phyloP scores from a whole-genome alignment of 2,329 filamentous ascomycete species.

The Cladosporium colombiae region DNA sequence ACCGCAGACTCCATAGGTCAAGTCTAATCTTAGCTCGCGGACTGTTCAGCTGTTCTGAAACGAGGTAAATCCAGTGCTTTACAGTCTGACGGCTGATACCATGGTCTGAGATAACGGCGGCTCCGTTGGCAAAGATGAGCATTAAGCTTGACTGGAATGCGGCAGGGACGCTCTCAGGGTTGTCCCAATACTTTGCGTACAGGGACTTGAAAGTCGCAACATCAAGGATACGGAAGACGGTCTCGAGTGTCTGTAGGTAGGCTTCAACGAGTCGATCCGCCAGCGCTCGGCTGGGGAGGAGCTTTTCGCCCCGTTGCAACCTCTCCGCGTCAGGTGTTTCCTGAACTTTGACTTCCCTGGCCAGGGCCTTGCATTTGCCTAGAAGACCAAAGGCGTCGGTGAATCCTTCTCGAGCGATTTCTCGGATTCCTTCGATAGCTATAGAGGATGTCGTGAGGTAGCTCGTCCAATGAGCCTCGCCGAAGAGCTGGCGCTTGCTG shows the following conservation, averaged over 20 bases:
- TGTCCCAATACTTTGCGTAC: slow-evolving; percentile 12
- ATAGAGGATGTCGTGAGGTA: slow-evolving; percentile 12
- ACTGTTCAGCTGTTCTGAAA: not conserved
- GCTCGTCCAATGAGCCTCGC: slow-evolving; percentile 16
- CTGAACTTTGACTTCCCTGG: slow-evolving; percentile 15
- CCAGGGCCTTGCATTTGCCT: slow-evolving; percentile 15
- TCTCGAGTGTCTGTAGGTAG: slow-evolving; percentile 12
- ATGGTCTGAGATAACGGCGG: slow-evolving; percentile 4
- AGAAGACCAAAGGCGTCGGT: slow-evolving; percentile 14
- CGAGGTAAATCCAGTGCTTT: slow-evolving; percentile 12
- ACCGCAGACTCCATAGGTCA: slow-evolving; percentile 11
- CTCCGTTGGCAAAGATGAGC: slow-evolving; percentile 13
- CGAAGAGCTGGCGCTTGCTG: slow-evolving; percentile 8
- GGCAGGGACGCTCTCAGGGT: not conserved
- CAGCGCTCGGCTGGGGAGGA: slow-evolving; percentile 4
- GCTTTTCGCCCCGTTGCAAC: not conserved
- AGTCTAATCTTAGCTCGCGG: slow-evolving; percentile 12
- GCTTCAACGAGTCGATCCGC: slow-evolving; percentile 15
- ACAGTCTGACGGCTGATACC: not conserved
- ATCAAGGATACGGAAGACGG: slow-evolving; percentile 7
- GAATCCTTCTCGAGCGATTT: slow-evolving; percentile 12
- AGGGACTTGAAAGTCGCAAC: not conserved
- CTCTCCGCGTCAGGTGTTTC: slow-evolving; percentile 8
- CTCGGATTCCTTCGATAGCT: slow-evolving; percentile 14
- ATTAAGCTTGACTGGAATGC: slow-evolving; percentile 3